Evolutionary conservation across 805 yeast species (phyloP), one percentile per base, ranked within the genome.

Genomic region (Candida nonsorbophila): DNA sequence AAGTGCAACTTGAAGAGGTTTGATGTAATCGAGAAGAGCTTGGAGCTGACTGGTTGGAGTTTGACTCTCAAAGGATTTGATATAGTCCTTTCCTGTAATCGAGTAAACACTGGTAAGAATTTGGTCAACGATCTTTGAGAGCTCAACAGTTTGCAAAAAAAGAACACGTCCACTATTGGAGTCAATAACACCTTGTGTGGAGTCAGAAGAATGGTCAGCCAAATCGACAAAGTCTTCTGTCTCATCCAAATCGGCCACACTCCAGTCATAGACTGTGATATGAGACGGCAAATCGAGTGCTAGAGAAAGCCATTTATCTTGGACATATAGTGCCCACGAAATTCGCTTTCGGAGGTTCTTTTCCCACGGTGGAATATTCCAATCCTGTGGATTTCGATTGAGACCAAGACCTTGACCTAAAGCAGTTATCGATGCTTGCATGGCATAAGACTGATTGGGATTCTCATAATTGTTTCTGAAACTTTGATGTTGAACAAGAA

Each of bases 321-420:
- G 94, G 29, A 83, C 64, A 67, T 77, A 90, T 1, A 87, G 88
- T 0, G 96, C 96, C 97, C 97, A 90, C 0, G 96, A 94, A 24
- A 90, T 57, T 34, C 97, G 67, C 42, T 85, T 74, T 29, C 97
- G 68, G 26, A 90, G 57, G 6, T 94, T 90, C 25, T 92, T 69
- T 49, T 90, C 97, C 97, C 97, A 90, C 42, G 78, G 76, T 0
- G 97, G 97, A 19, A 90, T 58, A 45, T 82, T 77, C 97, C 97
- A 90, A 39, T 70, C 71, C 36, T 79, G 76, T 45, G 97, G 87
- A 49, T 87, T 90, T 10, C 84, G 64, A 1, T 95, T 94, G 7
- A 90, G 61, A 0, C 97, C 97, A 9, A 90, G 60, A 42, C 87
- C 94, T 53, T 88, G 95, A 1, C 95, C 79, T 12, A 86, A 56